These are phyloP conservation scores for Amanita fuliginea DNA, from an alignment of 768 basidiomycete species.

Conservation along the genomic window DNA sequence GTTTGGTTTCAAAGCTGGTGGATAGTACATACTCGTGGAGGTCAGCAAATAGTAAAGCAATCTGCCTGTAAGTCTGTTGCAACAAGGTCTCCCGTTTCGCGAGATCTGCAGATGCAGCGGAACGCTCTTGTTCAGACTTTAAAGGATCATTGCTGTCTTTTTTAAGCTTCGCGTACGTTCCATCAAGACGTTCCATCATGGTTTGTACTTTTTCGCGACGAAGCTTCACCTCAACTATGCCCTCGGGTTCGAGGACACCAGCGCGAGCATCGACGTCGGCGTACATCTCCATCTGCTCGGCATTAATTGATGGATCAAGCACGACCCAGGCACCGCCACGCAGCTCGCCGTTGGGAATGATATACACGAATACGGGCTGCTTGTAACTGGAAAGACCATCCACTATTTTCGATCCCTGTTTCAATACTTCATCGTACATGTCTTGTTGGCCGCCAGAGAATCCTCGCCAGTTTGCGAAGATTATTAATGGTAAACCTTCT, in stretches of 20 bases:
- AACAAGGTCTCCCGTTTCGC: conserved; percentile 69
- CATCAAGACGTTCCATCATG: conserved; percentile 91
- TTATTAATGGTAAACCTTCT: conserved; percentile 92
- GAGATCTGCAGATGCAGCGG: conserved; percentile 56
- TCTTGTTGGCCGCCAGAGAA: conserved; percentile 99
- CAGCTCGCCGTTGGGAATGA: conserved; percentile 96
- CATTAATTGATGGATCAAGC: conserved; percentile 94
- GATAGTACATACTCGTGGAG: conserved; percentile 72
- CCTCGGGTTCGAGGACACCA: conserved; percentile 95
- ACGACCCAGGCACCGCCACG: conserved; percentile 99
- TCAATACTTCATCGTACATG: conserved; percentile 96
- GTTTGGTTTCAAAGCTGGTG: conserved; percentile 4
- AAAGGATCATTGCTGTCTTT: conserved; percentile 64
- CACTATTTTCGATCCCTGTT: conserved; percentile 97
- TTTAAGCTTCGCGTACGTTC: conserved; percentile 73
- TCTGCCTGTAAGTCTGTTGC: conserved; percentile 86
- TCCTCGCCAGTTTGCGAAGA: conserved; percentile 99
- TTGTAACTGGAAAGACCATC: conserved; percentile 96
- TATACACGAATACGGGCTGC: conserved; percentile 96
- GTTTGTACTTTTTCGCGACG: conserved; percentile 84
- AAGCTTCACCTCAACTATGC: conserved; percentile 96
- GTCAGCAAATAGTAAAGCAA: conserved; percentile 91
- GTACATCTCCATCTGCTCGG: conserved; percentile 98
- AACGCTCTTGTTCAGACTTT: conserved; percentile 66
- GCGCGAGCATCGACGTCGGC: conserved; percentile 93